Conservation (phyloP, 768 basidiomycete species). For the Tricholoma saponaceum region DNA sequence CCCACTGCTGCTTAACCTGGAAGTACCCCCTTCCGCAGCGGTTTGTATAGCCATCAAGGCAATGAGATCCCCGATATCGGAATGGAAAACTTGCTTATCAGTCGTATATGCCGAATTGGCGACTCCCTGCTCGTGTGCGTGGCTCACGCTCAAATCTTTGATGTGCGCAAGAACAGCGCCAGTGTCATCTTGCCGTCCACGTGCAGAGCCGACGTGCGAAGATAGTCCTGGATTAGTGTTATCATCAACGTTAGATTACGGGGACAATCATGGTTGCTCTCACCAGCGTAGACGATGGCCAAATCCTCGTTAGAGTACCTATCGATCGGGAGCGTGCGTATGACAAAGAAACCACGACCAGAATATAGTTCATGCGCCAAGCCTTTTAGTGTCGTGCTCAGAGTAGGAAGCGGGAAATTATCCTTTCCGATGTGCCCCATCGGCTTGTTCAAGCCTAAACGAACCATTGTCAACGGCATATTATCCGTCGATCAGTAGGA, state of each 20-base stretch:
- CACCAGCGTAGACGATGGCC: conserved; percentile 41
- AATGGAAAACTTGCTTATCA: conserved; percentile 48
- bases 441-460: conserved; percentile 21
- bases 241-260: conserved; percentile 8
- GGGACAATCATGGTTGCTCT: conserved; percentile 1
- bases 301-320: conserved; percentile 36
- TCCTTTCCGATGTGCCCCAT: conserved; percentile 33
- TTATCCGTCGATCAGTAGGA: neutral
- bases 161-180: conserved; percentile 43
- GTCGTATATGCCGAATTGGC: conserved; percentile 43
- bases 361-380: conserved; percentile 39
- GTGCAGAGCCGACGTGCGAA: conserved; percentile 39
- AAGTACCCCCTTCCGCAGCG: conserved; percentile 41
- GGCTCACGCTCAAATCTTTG: conserved; percentile 41
- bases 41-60: conserved; percentile 38
- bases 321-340: conserved; percentile 41
- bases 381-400: conserved; percentile 28
- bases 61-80: conserved; percentile 43
- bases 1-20: conserved; percentile 39
- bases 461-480: neutral
- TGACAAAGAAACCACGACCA: conserved; percentile 45
- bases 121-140: conserved; percentile 37
- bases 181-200: conserved; percentile 41
- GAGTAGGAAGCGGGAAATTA: conserved; percentile 40
- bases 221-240: conserved; percentile 34